phyloP scores from a whole-genome alignment of 2,329 filamentous ascomycete species.

The Colletotrichum sp. region DNA sequence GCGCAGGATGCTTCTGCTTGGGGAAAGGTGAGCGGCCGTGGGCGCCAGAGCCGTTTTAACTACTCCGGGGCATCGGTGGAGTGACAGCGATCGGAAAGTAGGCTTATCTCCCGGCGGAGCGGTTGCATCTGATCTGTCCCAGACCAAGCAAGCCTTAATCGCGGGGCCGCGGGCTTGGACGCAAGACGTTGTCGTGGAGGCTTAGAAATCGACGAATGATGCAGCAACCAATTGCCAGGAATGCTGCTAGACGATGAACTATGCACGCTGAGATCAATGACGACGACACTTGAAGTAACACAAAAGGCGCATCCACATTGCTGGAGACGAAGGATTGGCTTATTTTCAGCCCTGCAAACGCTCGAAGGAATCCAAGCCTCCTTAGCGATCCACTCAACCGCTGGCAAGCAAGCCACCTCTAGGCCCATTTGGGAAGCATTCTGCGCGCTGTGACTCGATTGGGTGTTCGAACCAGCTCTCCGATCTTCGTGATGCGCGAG shows the following conservation, averaged over 20 bases:
- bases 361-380: not conserved
- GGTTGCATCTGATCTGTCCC: not conserved
- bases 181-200: not conserved
- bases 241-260: not conserved
- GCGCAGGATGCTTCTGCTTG: slow-evolving; percentile 8
- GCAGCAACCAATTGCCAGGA: not conserved
- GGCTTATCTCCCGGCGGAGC: not conserved
- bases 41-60: not conserved
- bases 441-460: not conserved
- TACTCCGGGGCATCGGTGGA: not conserved
- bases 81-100: not conserved
- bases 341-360: not conserved
- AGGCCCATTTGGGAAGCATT: slow-evolving; percentile 5
- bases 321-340: not conserved
- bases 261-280: not conserved
- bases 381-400: not conserved
- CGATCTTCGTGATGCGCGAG: not conserved
- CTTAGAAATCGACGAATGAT: not conserved
- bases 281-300: not conserved
- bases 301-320: not conserved
- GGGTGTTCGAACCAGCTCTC: not conserved
- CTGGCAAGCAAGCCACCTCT: not conserved
- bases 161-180: not conserved
- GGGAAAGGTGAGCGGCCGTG: not conserved
- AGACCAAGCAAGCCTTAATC: not conserved